phyloP scores from a whole-genome alignment of 2,329 filamentous ascomycete species.

The Fusarium tanahbumbuense region DNA sequence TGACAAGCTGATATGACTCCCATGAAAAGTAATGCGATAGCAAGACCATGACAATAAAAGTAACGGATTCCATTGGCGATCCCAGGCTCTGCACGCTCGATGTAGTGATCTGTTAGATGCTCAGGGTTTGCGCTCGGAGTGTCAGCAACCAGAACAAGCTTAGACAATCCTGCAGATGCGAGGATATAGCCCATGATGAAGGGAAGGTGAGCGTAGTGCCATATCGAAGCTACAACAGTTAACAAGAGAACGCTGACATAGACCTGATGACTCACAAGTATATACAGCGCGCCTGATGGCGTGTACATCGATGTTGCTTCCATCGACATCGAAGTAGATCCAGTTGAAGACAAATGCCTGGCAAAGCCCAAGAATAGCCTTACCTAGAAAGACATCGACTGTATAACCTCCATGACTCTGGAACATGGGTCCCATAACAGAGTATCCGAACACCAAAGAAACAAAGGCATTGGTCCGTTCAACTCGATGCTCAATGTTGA shows the following conservation, averaged over 20 bases:
- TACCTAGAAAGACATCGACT: conserved; percentile 69
- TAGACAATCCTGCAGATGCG: conserved; percentile 66
- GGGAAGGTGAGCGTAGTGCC: conserved; percentile 68
- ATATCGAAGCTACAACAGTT: conserved; percentile 58
- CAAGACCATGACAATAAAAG: conserved; percentile 73
- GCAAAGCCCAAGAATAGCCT: conserved; percentile 68
- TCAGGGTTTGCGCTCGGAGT: conserved; percentile 59
- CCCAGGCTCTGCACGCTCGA: conserved; percentile 60
- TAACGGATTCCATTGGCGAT: conserved; percentile 66
- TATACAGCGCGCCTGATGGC: conserved; percentile 66
- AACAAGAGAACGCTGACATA: background rate
- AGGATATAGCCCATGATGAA: conserved; percentile 74
- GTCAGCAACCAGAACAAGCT: conserved; percentile 70
- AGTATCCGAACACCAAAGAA: conserved; percentile 72
- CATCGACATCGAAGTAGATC: conserved; percentile 74
- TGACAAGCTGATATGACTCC: conserved; percentile 65
- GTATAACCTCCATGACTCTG: conserved; percentile 61
- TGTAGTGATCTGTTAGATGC: conserved; percentile 63
- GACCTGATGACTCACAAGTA: conserved; percentile 50
- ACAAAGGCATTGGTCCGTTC: conserved; percentile 74
- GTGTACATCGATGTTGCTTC: conserved; percentile 66
- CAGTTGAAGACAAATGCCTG: conserved; percentile 71
- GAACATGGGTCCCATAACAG: conserved; percentile 70
- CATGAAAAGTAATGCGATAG: conserved; percentile 66
- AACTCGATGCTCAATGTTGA: conserved; percentile 74